Conservation (phyloP, 371 early-diverging fungal genomes). For the Syncephalastrum monosporum region DNA sequence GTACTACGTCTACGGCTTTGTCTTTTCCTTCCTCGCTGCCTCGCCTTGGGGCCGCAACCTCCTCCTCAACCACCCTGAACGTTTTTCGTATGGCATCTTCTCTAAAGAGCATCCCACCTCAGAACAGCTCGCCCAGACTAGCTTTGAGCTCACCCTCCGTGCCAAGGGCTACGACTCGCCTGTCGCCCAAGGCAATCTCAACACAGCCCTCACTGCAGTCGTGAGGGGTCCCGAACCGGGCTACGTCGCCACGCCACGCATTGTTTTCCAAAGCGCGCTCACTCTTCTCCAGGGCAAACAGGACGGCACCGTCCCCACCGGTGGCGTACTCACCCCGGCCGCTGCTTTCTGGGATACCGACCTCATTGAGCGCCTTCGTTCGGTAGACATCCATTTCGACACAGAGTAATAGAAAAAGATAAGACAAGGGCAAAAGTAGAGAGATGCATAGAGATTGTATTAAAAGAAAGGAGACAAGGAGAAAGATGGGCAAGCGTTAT, state of each 20-base stretch:
- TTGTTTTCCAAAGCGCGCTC: constrained; percentile 56
- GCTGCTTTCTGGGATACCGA: constrained; percentile 62
- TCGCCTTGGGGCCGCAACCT: constrained; percentile 57
- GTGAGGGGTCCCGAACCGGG: constrained; percentile 65
- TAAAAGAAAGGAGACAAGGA: too few relatives aligned
- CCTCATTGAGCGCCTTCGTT: constrained; percentile 50
- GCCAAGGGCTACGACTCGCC: constrained; percentile 50
- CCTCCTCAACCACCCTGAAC: constrained; percentile 57
- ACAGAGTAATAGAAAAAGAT: constrained; percentile 1
- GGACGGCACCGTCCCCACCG: constrained; percentile 5
- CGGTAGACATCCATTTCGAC: constrained; percentile 57
- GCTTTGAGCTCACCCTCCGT: constrained; percentile 54
- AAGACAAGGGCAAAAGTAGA: too few relatives aligned
- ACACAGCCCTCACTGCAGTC: constrained; percentile 44
- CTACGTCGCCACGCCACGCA: constrained; percentile 62
- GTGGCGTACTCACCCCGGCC: constrained; percentile 60
- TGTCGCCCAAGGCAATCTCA: constrained; percentile 27
- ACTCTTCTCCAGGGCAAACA: constrained; percentile 35
- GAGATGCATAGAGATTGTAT: too few relatives aligned
- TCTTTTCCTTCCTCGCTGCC: constrained; percentile 52
- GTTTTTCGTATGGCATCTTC: constrained; percentile 54
- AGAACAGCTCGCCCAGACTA: constrained; percentile 53
- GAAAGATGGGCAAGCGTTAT: too few relatives aligned
- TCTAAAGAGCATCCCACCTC: constrained; percentile 59
- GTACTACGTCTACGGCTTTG: constrained; percentile 29